Base-by-base conservation (phyloP, 78 protist genomes). In the Isochrysis galbana region DNA sequence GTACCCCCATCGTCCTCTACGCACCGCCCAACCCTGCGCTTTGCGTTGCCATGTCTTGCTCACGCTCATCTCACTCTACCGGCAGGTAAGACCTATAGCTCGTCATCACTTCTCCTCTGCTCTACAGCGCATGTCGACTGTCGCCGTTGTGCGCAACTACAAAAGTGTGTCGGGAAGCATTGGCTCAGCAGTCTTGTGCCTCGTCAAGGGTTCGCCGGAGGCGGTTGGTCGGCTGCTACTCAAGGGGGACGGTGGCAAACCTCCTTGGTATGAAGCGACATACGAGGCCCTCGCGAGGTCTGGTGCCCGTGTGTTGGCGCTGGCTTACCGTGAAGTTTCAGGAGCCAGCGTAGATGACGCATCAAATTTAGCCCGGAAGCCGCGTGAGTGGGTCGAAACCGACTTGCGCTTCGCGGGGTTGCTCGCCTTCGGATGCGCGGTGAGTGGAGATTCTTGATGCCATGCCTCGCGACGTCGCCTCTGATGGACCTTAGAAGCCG, bases 131-230 rank as follows among this genome's bases (percentile, higher is more conserved):
- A 91, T 92, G 96, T 36, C 51, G 46, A 45, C 78, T 2, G 36
- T 74, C 48, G 93, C 89, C 67, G 25, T 1, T n/a, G 89, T 91
- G 45, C 2, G 17, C 36, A 32, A 25, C 84, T 10, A 5, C 32
- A 42, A 1, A 36, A 42, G 39, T 19, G 67, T 19, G 32, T 10
- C 10, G 32, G 67, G 67, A 10, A 10, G 67, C 67, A 19, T 19
- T n/a, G n/a, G n/a, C n/a, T n/a, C n/a, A n/a, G n/a, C n/a, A n/a
- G n/a, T n/a, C n/a, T n/a, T n/a, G n/a, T n/a, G n/a, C n/a, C 54
- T 93, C 23, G 93, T 45, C n/a, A 94, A 94, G 48, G 95, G 95
- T 48, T 83, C 93, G 29, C 95, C 95, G 0, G 95, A 94, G 46
- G 93, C 44, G 25, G 34, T 94, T 25, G 22, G n/a, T 11, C 23